Conservation (phyloP, 2,329 filamentous ascomycete species). For the Aspergillus unguis region DNA sequence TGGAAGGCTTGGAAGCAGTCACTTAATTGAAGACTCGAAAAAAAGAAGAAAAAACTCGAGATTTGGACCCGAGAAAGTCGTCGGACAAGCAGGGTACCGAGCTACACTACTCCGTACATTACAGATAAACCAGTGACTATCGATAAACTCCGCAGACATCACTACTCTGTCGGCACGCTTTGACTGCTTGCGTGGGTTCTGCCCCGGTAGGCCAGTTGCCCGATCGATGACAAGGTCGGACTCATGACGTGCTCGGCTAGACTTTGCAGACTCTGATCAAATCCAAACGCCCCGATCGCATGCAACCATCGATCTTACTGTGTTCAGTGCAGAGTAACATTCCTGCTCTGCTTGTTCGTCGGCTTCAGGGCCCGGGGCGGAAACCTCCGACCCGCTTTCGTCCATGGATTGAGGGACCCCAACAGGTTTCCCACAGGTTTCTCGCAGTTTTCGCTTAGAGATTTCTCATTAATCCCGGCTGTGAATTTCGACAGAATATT, state of each 20-base stretch:
- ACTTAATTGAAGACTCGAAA: neutral
- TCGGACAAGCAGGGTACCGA: neutral
- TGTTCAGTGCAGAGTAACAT: neutral
- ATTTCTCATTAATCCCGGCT: too few relatives aligned
- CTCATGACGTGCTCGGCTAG: conserved; percentile 12
- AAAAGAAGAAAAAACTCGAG: neutral
- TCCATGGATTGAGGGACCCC: neutral
- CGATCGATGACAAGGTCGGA: neutral
- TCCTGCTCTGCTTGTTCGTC: too few relatives aligned
- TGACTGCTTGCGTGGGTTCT: too few relatives aligned
- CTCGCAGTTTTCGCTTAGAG: neutral
- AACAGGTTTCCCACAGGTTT: neutral
- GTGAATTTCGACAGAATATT: too few relatives aligned
- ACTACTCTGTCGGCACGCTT: neutral
- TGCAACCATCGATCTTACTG: neutral
- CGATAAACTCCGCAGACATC: neutral
- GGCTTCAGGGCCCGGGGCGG: conserved; percentile 3
- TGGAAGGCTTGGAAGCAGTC: neutral
- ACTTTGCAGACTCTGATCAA: neutral
- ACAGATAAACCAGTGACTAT: neutral
- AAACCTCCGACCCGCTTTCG: conserved; percentile 4
- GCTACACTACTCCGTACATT: too few relatives aligned
- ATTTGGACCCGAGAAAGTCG: too few relatives aligned
- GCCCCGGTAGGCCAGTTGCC: neutral
- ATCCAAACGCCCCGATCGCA: neutral